Percentiles rank a stretch among this genome's conserved stretches.
Evolutionary conservation across 2,329 filamentous ascomycete genomes (phyloP).

Genomic region (Microcyclosporella mali): DNA sequence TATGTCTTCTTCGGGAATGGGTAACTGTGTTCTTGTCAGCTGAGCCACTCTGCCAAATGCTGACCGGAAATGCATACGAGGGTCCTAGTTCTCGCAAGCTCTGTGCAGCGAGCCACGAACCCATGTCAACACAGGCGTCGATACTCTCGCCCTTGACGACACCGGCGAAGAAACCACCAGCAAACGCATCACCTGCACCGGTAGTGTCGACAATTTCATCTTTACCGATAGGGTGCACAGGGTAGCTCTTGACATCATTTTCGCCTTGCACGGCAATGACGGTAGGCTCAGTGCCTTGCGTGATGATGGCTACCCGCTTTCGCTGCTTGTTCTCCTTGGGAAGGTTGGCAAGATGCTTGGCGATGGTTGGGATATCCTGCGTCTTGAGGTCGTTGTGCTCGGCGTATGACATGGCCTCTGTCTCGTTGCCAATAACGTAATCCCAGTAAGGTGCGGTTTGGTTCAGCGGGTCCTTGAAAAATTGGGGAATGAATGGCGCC

Average conservation of each 20-base stretch:
- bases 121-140: slow-evolving; percentile 75
- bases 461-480: slow-evolving; percentile 96
- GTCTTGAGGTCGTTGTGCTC: slow-evolving; percentile 68
- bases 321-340: slow-evolving; percentile 87
- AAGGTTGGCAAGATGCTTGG: slow-evolving; percentile 74
- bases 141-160: slow-evolving; percentile 78
- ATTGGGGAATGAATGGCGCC: slow-evolving; percentile 91
- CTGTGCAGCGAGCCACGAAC: slow-evolving; percentile 90
- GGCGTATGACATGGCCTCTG: slow-evolving; percentile 82
- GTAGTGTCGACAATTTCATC: slow-evolving; percentile 90
- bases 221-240: slow-evolving; percentile 71
- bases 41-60: neutral
- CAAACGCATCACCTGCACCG: slow-evolving; percentile 92
- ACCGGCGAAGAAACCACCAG: slow-evolving; percentile 86
- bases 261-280: slow-evolving; percentile 64
- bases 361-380: slow-evolving; percentile 77
- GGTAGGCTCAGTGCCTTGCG: slow-evolving; percentile 88
- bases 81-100: slow-evolving; percentile 94
- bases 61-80: slow-evolving; percentile 56
- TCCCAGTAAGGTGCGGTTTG: slow-evolving; percentile 85
- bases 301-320: slow-evolving; percentile 82
- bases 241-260: slow-evolving; percentile 63
- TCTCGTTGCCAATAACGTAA: slow-evolving; percentile 95
- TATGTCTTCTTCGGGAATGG: slow-evolving; percentile 36
- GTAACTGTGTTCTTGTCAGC: slow-evolving; percentile 24